Evolutionary conservation across 495 filamentous ascomycete genomes (phyloP).

Genomic region (Hypoxylon fuscum): DNA sequence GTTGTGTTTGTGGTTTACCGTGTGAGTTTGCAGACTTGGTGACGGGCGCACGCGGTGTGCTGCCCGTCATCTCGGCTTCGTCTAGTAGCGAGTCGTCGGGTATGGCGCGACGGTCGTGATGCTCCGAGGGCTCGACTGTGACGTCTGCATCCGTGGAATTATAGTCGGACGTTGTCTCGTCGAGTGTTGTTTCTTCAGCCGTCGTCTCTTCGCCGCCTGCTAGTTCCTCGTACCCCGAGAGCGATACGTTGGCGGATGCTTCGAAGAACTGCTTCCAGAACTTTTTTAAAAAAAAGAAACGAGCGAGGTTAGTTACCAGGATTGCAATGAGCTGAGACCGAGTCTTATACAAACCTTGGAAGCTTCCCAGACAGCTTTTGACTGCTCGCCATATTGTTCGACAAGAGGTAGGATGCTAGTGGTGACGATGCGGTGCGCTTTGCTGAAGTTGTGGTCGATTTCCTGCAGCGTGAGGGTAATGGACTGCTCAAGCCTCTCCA

Average conservation of each 20-base stretch:
- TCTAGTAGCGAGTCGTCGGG: conserved; percentile 62
- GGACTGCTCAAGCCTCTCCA: conserved; percentile 95
- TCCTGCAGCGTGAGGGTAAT: conserved; percentile 98
- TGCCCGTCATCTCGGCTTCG: conserved; percentile 60
- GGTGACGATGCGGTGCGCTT: conserved; percentile 95
- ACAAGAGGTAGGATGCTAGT: conserved; percentile 91
- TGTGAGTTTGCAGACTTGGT: conserved; percentile 46
- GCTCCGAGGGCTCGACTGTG: conserved; percentile 45
- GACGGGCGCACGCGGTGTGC: conserved; percentile 61
- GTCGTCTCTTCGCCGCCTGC: conserved; percentile 61
- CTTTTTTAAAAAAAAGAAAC: conserved; percentile 56
- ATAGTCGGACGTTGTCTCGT: conserved; percentile 55
- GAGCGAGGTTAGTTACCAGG: conserved; percentile 20
- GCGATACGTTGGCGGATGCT: conserved; percentile 93
- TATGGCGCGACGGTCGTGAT: conserved; percentile 46
- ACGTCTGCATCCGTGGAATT: conserved; percentile 48
- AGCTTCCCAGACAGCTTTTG: conserved; percentile 93
- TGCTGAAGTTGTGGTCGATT: conserved; percentile 98
- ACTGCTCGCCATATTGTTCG: conserved; percentile 96
- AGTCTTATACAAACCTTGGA: conserved; percentile 74
- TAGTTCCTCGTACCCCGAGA: conserved; percentile 93
- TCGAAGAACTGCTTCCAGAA: conserved; percentile 99
- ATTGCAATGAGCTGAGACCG: background rate
- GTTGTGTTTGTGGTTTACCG: too few species aligned
- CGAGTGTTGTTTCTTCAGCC: conserved; percentile 47